Evolutionary conservation across 2,329 filamentous ascomycete species (phyloP).

Genomic region (Albophoma yamanashiensis): DNA sequence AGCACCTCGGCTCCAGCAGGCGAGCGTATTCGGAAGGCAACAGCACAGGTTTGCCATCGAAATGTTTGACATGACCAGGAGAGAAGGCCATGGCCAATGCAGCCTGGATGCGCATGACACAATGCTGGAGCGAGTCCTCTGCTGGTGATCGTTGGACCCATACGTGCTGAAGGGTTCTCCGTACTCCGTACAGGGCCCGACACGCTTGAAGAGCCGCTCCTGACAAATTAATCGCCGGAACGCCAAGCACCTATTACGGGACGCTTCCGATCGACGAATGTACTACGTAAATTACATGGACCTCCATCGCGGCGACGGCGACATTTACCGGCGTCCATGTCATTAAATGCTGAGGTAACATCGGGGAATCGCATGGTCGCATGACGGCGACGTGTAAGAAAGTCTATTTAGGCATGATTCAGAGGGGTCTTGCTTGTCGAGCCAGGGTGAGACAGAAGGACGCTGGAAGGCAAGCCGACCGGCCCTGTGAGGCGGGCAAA

Average conservation of each 20-base stretch:
- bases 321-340: not conserved
- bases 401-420: not conserved
- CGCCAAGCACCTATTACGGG: not conserved
- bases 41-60: too few relatives aligned
- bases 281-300: not conserved
- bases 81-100: not conserved
- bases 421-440: not conserved
- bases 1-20: too few relatives aligned
- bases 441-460: not conserved
- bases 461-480: not conserved
- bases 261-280: not conserved
- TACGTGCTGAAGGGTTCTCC: not conserved
- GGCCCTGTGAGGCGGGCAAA: not conserved
- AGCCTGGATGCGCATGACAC: not conserved
- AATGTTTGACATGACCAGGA: not conserved
- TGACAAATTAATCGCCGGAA: not conserved
- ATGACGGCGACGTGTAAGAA: not conserved
- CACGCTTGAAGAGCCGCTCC: not conserved
- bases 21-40: not conserved
- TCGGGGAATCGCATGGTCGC: not conserved
- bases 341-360: not conserved
- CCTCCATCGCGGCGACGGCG: not conserved
- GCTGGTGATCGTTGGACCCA: not conserved
- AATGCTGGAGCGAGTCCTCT: not conserved
- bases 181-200: not conserved